Percentiles rank a stretch among this genome's conserved stretches.
Evolutionary conservation across 306 rosid species (phyloP).

Genomic region (Prinsepia uniflora): DNA sequence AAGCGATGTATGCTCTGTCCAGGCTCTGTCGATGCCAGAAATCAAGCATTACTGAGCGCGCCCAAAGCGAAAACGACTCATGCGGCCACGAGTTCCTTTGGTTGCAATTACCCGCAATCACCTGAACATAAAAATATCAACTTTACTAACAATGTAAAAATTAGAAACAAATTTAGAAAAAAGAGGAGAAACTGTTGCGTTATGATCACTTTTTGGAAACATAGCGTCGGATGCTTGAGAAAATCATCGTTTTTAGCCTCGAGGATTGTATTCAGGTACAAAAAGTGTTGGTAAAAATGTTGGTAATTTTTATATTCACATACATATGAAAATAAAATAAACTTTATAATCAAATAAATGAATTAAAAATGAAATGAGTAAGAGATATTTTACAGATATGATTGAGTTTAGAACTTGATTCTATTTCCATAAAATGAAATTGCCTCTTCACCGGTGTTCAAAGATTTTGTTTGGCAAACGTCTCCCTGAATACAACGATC

Average conservation of each 20-base stretch:
- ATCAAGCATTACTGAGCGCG: conserved; percentile 9
- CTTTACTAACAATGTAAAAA: not conserved
- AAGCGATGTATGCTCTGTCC: conserved; percentile 12
- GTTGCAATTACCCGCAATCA: not conserved
- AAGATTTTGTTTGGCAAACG: no score
- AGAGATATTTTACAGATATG: no score
- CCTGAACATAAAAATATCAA: conserved; percentile 15
- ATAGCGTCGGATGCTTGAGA: conserved; percentile 28
- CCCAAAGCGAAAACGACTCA: conserved; percentile 8
- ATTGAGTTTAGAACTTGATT: no score
- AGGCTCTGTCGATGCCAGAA: conserved; percentile 14
- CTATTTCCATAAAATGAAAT: no score
- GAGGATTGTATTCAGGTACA: conserved; percentile 3
- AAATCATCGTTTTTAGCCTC: conserved; percentile 18
- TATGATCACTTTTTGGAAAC: conserved; percentile 19
- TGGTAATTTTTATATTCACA: no score
- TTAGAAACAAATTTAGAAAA: not conserved
- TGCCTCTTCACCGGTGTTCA: no score
- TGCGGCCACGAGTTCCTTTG: conserved; percentile 15
- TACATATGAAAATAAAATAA: no score
- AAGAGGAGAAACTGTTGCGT: not conserved
- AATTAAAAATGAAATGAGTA: no score
- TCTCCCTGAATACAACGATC: no score
- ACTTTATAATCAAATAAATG: no score
- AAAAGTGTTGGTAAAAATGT: no score